Conservation (phyloP, 345 rosid species). For the Clarkia xantiana region DNA sequence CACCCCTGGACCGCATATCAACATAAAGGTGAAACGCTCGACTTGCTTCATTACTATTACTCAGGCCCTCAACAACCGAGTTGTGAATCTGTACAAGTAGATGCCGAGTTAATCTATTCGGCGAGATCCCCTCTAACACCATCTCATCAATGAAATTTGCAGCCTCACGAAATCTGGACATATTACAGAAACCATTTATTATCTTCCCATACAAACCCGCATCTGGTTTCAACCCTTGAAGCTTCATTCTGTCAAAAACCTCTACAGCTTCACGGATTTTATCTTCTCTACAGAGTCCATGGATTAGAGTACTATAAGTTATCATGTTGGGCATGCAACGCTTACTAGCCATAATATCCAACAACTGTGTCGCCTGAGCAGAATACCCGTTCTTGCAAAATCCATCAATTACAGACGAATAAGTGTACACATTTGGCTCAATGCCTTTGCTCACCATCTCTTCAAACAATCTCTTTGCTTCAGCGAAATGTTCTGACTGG, state of each 20-base stretch:
- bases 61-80: conserved; percentile 48
- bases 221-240: conserved; percentile 80
- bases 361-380: conserved; percentile 44
- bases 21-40: conserved; percentile 49
- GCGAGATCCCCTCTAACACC: conserved; percentile 45
- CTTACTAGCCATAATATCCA: conserved; percentile 52
- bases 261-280: conserved; percentile 56
- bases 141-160: conserved; percentile 82
- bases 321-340: conserved; percentile 47
- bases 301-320: conserved; percentile 49
- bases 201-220: conserved; percentile 72
- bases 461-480: conserved; percentile 51
- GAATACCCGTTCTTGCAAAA: conserved; percentile 57
- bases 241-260: conserved; percentile 75
- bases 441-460: conserved; percentile 56
- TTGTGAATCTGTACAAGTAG: conserved; percentile 54
- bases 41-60: conserved; percentile 19
- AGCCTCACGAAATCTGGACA: conserved; percentile 52
- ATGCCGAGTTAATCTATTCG: conserved; percentile 63
- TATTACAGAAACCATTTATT: conserved; percentile 40
- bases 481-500: conserved; percentile 35
- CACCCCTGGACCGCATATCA: conserved; percentile 56
- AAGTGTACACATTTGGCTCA: conserved; percentile 81
- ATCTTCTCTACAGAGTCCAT: conserved; percentile 67
- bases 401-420: conserved; percentile 71